These are phyloP conservation scores for Penicillium nucicola DNA, from an alignment of 495 filamentous ascomycete species.

Conservation along the genomic window DNA sequence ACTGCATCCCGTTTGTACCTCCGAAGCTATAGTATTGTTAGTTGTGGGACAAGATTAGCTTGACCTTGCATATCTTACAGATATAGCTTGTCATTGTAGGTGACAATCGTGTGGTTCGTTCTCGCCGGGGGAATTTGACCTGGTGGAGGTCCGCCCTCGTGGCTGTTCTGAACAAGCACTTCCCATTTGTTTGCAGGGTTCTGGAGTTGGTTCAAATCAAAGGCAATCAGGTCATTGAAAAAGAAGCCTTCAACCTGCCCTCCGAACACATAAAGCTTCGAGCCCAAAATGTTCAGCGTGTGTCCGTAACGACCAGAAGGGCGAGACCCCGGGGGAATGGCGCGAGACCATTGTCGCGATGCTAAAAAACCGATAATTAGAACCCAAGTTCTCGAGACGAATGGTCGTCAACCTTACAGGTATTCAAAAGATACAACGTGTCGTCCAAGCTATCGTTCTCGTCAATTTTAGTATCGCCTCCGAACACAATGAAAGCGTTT, in stretches of 20 bases:
- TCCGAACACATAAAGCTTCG: slow-evolving; percentile 95
- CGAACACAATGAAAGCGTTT: slow-evolving; percentile 99
- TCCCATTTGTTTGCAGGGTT: slow-evolving; percentile 90
- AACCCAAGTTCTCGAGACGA: slow-evolving; percentile 4
- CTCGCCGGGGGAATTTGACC: slow-evolving; percentile 81
- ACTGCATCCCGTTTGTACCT: slow-evolving; percentile 87
- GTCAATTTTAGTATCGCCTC: slow-evolving; percentile 96
- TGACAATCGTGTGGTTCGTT: slow-evolving; percentile 93
- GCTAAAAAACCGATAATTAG: slow-evolving; percentile 47
- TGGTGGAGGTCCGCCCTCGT: slow-evolving; percentile 60
- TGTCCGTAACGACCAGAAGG: slow-evolving; percentile 94
- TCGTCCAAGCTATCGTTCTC: slow-evolving; percentile 89
- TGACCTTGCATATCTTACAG: slow-evolving; percentile 55
- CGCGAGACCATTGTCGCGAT: slow-evolving; percentile 95
- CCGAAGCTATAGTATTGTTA: slow-evolving; percentile 64
- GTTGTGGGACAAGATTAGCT: neutral
- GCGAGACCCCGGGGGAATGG: slow-evolving; percentile 75
- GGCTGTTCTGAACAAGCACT: slow-evolving; percentile 73
- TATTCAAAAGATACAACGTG: slow-evolving; percentile 95
- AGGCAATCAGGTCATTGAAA: slow-evolving; percentile 96
- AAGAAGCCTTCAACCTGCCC: slow-evolving; percentile 97
- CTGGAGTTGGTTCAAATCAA: slow-evolving; percentile 92
- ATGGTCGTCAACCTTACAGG: slow-evolving; percentile 61
- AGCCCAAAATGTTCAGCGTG: slow-evolving; percentile 91
- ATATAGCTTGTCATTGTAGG: slow-evolving; percentile 90